Conservation (phyloP, 495 filamentous ascomycete genomes). For the Neurospora sp. region DNA sequence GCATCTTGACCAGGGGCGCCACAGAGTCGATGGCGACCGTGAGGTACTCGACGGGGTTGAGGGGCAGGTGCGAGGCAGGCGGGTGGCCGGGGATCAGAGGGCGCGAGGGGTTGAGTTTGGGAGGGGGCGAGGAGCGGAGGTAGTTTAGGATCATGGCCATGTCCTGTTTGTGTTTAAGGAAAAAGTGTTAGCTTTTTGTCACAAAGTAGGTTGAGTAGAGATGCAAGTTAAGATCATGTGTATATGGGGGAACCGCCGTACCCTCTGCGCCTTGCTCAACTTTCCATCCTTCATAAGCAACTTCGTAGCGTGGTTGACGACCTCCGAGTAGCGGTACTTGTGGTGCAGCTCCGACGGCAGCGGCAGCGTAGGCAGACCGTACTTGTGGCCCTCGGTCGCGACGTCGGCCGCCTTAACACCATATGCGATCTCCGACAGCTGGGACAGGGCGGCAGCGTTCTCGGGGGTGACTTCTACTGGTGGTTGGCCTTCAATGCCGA, state of each 20-base stretch:
- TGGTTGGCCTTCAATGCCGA: constrained; percentile 12
- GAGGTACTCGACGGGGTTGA: constrained; percentile 69
- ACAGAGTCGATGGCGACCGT: constrained; percentile 90
- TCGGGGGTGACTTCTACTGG: constrained; percentile 13
- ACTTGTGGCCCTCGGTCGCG: constrained; percentile 54
- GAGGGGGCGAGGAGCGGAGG: constrained; percentile 75
- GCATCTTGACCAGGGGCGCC: constrained; percentile 76
- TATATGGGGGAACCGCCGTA: constrained; percentile 30
- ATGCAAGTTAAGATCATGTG: background rate
- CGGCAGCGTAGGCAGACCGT: constrained; percentile 55
- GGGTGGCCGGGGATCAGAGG: constrained; percentile 66
- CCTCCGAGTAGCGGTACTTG: constrained; percentile 67
- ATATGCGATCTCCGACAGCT: constrained; percentile 25
- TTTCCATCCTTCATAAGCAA: constrained; percentile 87
- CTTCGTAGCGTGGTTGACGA: constrained; percentile 78
- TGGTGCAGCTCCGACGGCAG: constrained; percentile 51
- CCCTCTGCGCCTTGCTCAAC: constrained; percentile 68
- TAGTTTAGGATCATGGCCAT: constrained; percentile 76
- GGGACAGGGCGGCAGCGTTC: constrained; percentile 26
- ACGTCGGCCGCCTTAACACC: constrained; percentile 20
- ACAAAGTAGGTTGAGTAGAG: background rate
- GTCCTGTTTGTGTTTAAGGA: constrained; percentile 42
- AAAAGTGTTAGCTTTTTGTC: constrained; percentile 1
- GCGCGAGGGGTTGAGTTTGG: constrained; percentile 52
- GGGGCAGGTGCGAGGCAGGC: constrained; percentile 59